These are phyloP conservation scores for Candida andamanensis DNA, from an alignment of 805 yeast species.

Conservation along the genomic window DNA sequence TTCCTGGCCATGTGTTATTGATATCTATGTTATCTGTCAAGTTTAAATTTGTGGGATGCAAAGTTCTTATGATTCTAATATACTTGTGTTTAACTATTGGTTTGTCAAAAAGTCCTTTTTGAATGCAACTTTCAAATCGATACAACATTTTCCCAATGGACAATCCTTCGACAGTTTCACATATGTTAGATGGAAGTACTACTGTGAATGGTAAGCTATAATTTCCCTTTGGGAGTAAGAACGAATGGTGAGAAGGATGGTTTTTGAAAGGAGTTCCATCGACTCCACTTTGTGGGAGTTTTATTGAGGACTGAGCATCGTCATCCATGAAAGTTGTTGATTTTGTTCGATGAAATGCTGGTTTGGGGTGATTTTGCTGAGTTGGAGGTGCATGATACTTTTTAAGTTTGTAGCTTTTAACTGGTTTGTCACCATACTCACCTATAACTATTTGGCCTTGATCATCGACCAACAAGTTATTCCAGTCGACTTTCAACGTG, in stretches of 20 bases:
- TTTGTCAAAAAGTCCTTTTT: constrained; percentile 41
- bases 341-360: constrained; percentile 19
- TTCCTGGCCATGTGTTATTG: constrained; percentile 49
- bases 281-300: constrained; percentile 30
- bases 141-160: constrained; percentile 39
- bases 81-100: constrained; percentile 29
- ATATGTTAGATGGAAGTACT: constrained; percentile 40
- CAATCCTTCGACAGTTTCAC: constrained; percentile 50
- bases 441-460: constrained; percentile 38
- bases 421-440: constrained; percentile 35
- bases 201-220: constrained; percentile 45
- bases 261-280: constrained; percentile 43
- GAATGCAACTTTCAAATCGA: constrained; percentile 37
- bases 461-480: constrained; percentile 36
- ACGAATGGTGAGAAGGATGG: constrained; percentile 26
- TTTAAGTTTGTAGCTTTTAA: constrained; percentile 20
- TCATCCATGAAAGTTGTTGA: constrained; percentile 22
- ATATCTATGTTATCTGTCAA: constrained; percentile 42
- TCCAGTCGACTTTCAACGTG: constrained; percentile 44
- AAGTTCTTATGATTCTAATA: constrained; percentile 40
- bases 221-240: constrained; percentile 46
- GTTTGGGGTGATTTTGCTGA: constrained; percentile 1
- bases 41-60: constrained; percentile 34
- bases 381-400: constrained; percentile 11
- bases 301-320: constrained; percentile 10